Evolutionary conservation across 106 monocot species (phyloP).

Genomic region (Ottelia alismoides): DNA sequence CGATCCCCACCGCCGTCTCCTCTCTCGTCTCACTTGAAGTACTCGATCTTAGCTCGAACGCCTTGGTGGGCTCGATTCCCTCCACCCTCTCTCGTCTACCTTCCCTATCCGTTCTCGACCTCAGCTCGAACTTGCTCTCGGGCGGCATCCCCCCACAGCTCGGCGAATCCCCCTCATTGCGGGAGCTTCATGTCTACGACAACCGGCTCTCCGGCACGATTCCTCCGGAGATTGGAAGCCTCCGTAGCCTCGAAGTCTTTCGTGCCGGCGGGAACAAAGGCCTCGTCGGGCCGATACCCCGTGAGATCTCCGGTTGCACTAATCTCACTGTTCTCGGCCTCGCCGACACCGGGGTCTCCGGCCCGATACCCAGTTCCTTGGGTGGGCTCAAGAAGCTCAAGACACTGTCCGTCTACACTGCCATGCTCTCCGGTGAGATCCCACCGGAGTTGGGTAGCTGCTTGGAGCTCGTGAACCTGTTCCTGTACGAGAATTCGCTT

Average conservation of each 20-base stretch:
- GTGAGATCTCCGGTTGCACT: constrained; percentile 36
- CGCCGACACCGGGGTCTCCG: constrained; percentile 78
- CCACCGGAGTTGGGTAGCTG: constrained; percentile 77
- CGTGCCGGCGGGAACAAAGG: constrained; percentile 79
- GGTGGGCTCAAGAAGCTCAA: constrained; percentile 52
- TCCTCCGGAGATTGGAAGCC: constrained; percentile 44
- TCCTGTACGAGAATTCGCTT: constrained; percentile 86
- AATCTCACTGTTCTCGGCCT: constrained; percentile 69
- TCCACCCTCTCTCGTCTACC: constrained; percentile 20
- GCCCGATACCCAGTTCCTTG: constrained; percentile 44
- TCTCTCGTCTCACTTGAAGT: constrained; percentile 23
- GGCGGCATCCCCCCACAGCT: constrained; percentile 37
- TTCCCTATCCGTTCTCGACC: constrained; percentile 16
- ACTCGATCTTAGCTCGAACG: constrained; percentile 54
- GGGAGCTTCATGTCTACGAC: constrained; percentile 58
- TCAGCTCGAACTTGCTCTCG: constrained; percentile 67
- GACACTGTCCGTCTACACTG: constrained; percentile 72
- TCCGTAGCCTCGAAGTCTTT: constrained; percentile 40
- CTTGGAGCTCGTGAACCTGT: constrained; percentile 43
- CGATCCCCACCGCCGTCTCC: constrained; percentile 29
- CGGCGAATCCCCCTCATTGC: constrained; percentile 16
- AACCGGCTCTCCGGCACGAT: constrained; percentile 59
- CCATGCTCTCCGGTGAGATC: constrained; percentile 68
- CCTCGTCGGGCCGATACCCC: constrained; percentile 56
- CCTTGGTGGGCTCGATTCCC: constrained; percentile 49